Conservation (phyloP, 2,329 filamentous ascomycete genomes). For the Pseudogymnoascus sp. region DNA sequence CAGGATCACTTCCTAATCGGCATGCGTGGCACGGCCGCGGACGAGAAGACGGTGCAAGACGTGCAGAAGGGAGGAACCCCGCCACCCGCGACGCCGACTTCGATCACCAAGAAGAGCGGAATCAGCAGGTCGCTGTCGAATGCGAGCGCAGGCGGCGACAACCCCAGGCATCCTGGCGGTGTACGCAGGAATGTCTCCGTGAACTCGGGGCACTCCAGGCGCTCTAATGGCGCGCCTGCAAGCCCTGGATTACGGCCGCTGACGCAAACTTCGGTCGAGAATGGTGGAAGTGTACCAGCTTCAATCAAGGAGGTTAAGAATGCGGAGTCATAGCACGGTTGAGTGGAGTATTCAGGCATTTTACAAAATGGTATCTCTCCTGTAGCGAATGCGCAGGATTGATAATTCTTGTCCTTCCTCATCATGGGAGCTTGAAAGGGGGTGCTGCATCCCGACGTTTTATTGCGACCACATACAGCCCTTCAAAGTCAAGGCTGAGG, state of each 20-base stretch:
- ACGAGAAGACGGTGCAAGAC: constrained; percentile 62
- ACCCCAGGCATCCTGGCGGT: constrained; percentile 71
- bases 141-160: constrained; percentile 82
- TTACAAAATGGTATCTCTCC: not conserved
- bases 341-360: not conserved
- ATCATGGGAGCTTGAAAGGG: not conserved
- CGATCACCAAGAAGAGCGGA: constrained; percentile 48
- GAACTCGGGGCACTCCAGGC: constrained; percentile 78
- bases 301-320: constrained; percentile 65
- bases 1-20: constrained; percentile 97
- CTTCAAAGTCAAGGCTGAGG: not conserved
- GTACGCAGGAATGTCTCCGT: constrained; percentile 85
- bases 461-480: not conserved
- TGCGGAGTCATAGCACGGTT: not conserved
- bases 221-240: constrained; percentile 66
- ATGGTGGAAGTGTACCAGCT: constrained; percentile 26
- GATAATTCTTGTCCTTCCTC: not conserved
- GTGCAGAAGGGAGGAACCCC: constrained; percentile 64
- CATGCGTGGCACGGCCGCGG: constrained; percentile 98
- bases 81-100: constrained; percentile 43
- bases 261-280: constrained; percentile 48
- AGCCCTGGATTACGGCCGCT: constrained; percentile 52
- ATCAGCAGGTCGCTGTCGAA: constrained; percentile 75
- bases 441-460: not conserved
- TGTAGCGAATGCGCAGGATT: not conserved